Percentiles rank a stretch among this genome's conserved stretches.
phyloP scores from a whole-genome alignment of 495 filamentous ascomycete genomes.

The Xylaria bambusicola region DNA sequence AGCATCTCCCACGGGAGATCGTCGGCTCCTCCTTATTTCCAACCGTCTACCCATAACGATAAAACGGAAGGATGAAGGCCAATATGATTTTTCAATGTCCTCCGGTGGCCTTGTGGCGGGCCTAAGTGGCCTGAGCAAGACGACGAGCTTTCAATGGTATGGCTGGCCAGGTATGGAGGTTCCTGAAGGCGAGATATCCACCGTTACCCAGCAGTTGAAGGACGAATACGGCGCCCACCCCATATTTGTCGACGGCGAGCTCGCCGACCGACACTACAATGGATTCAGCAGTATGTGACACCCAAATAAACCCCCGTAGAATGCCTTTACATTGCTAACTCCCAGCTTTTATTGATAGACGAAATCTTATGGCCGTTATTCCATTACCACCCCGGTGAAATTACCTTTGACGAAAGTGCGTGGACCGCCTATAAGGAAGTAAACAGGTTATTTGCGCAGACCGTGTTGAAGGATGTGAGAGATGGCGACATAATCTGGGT shows the following conservation, averaged over 20 bases:
- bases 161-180: constrained; percentile 93
- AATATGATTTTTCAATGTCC: constrained; percentile 89
- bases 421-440: constrained; percentile 88
- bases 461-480: constrained; percentile 68
- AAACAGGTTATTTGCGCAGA: constrained; percentile 82
- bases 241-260: constrained; percentile 76
- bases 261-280: constrained; percentile 82
- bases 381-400: constrained; percentile 94
- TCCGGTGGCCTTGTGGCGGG: constrained; percentile 93
- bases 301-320: neutral
- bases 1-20: constrained; percentile 27
- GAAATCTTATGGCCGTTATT: constrained; percentile 94
- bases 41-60: constrained; percentile 95
- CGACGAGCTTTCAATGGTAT: constrained; percentile 95
- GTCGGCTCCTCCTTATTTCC: constrained; percentile 78
- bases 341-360: constrained; percentile 53
- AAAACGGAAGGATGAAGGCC: constrained; percentile 78
- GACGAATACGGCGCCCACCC: constrained; percentile 74
- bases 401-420: constrained; percentile 81
- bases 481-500: constrained; percentile 90
- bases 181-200: constrained; percentile 66
- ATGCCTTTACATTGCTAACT: neutral
- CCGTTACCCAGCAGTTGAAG: constrained; percentile 67
- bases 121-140: constrained; percentile 83
- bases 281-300: constrained; percentile 72